A percentile compares a stretch with the other conserved stretches of the same genome.
These are phyloP conservation scores for Dryas octopetala DNA, from an alignment of 306 rosid species.

Conservation along the genomic window DNA sequence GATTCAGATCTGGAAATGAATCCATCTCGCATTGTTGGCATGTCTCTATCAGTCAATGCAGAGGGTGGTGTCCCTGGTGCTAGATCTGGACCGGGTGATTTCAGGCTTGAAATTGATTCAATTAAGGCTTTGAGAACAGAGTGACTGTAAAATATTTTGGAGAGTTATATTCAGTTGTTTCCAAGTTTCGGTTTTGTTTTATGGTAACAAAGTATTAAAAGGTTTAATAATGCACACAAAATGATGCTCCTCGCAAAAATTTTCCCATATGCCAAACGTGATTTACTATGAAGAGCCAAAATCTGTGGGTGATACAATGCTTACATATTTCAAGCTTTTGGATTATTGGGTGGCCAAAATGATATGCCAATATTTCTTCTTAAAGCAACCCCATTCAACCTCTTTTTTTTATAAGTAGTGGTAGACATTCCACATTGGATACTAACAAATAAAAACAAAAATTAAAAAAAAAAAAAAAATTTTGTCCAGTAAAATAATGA, in stretches of 20 bases:
- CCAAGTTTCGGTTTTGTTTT: slow-evolving; percentile 13
- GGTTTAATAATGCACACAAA: background rate
- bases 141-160: slow-evolving; percentile 20
- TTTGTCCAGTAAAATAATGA: no score
- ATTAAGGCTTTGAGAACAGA: slow-evolving; percentile 73
- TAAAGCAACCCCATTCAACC: no score
- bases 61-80: slow-evolving; percentile 82
- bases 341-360: no score
- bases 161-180: slow-evolving; percentile 23
- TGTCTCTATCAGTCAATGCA: slow-evolving; percentile 90
- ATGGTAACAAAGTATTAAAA: background rate
- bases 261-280: no score
- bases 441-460: no score
- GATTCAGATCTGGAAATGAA: slow-evolving; percentile 82
- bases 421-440: no score
- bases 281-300: no score
- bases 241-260: background rate
- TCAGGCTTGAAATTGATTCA: slow-evolving; percentile 78
- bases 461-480: no score
- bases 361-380: no score
- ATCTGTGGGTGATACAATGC: no score
- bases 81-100: slow-evolving; percentile 80
- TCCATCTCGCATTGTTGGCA: slow-evolving; percentile 75
- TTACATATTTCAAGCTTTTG: no score
- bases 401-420: no score